phyloP scores from a whole-genome alignment of 1,139 yeast genomes.

The Sugiyamaella xylanicola region DNA sequence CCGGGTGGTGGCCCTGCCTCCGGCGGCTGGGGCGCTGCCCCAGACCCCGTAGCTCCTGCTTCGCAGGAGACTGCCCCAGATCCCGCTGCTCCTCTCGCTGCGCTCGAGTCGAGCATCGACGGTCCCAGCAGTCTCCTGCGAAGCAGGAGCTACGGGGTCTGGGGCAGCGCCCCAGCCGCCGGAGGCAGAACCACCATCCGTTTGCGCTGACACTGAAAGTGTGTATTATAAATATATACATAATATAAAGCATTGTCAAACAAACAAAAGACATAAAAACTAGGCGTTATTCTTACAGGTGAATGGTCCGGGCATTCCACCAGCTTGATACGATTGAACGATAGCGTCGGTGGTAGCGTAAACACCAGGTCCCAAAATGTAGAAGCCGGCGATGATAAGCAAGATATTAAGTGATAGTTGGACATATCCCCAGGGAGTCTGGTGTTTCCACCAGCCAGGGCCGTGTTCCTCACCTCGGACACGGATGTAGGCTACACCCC shows the following conservation, averaged over 20 bases:
- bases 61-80: too few relatives aligned
- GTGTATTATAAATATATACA: neutral
- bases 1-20: too few relatives aligned
- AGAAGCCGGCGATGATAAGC: conserved; percentile 52
- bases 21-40: too few relatives aligned
- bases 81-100: too few relatives aligned
- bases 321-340: conserved; percentile 50
- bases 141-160: too few relatives aligned
- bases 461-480: conserved; percentile 36
- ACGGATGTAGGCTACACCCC: conserved; percentile 62
- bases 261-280: neutral
- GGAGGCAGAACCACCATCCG: too few relatives aligned
- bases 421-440: conserved; percentile 30
- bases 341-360: conserved; percentile 59
- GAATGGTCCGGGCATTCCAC: conserved; percentile 54
- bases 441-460: conserved; percentile 38
- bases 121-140: too few relatives aligned
- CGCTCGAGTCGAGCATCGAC: too few relatives aligned
- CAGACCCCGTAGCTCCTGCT: too few relatives aligned
- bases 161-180: too few relatives aligned
- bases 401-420: conserved; percentile 44
- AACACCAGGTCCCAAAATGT: conserved; percentile 61
- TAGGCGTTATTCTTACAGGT: conserved; percentile 51
- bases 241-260: neutral
- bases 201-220: too few relatives aligned